phyloP scores from a whole-genome alignment of 257 asterid species.

The Gardenia jasminoides region DNA sequence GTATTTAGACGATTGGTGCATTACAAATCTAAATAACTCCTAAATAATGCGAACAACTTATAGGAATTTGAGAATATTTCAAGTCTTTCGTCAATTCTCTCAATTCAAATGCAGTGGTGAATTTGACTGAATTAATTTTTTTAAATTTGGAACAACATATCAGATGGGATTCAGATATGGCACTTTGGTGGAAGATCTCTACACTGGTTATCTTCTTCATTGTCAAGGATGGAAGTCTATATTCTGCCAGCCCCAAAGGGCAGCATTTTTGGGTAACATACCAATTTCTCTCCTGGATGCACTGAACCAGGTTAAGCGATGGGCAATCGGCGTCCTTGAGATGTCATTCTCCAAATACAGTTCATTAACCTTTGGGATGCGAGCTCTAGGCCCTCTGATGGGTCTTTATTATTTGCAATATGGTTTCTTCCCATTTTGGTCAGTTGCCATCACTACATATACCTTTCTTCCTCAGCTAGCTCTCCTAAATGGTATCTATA shows the following conservation, averaged over 20 bases:
- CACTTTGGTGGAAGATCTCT: slow-evolving; percentile 65
- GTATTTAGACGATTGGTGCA: too few species aligned
- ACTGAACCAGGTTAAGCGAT: slow-evolving; percentile 51
- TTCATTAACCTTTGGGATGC: slow-evolving; percentile 50
- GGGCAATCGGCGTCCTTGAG: slow-evolving; percentile 68
- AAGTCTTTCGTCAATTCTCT: too few species aligned
- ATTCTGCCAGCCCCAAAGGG: slow-evolving; percentile 56
- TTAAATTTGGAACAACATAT: neutral
- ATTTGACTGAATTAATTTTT: too few species aligned
- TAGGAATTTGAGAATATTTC: too few species aligned
- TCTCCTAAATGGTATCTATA: slow-evolving; percentile 39
- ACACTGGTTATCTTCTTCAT: slow-evolving; percentile 54
- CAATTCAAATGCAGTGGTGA: too few species aligned
- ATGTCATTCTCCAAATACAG: slow-evolving; percentile 49
- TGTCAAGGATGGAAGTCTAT: slow-evolving; percentile 77
- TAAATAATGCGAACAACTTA: too few species aligned
- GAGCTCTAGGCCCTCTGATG: slow-evolving; percentile 44
- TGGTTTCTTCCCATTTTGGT: slow-evolving; percentile 62
- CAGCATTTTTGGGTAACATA: slow-evolving; percentile 61
- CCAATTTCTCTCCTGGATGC: slow-evolving; percentile 61
- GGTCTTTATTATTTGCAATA: slow-evolving; percentile 49
- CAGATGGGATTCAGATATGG: slow-evolving; percentile 78
- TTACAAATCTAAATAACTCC: too few species aligned
- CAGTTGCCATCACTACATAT: slow-evolving; percentile 48
- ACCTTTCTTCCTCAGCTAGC: slow-evolving; percentile 56